Evolutionary conservation across 78 protist genomes (phyloP), one percentile per base, ranked within the genome.

Genomic region (Pigoraptor vietnamica): DNA sequence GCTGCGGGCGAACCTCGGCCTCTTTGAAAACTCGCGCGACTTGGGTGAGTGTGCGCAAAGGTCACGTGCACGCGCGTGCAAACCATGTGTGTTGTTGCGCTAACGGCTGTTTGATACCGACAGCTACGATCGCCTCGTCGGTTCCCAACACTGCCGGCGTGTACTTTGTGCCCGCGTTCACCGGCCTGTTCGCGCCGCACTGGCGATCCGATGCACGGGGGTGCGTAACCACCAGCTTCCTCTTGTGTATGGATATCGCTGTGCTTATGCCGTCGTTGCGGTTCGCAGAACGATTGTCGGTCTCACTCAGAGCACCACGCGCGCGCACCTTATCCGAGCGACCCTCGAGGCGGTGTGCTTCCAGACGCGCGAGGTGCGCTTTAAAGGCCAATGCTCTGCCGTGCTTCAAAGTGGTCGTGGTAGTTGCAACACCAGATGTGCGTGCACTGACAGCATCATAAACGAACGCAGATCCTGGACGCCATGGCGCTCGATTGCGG

Each of bases 141-240:
- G 97, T 94, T 32, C 33, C 10, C 35, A 94, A 93, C 91, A 82
- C 93, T 34, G 96, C 91, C 14, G 96, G 89, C 36, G 93, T 94
- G 39, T 88, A 39, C 86, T 93, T 96, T 55, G 96, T 96, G 40
- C 97, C 97, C 0, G 95, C 97, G 14, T 91, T 96, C 23, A 23
- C 90, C 33, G 97, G 97, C 1, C 93, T 96, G 37, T 91, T 94
- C 24, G 95, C 96, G 0, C 97, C 97, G 32, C 89, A 91, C 39
- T 96, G 97, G 97, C 36, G 90, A 32, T 33, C 79, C 14, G 94
- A 92, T 21, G 97, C 97, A 36, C 89, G 90, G 1, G 93, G 93
- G 86, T 81, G 36, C 36, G 86, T 9, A 1, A n/a, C n/a, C n/a
- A n/a, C n/a, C n/a, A n/a, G n/a, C n/a, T n/a, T n/a, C n/a, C n/a